Evolutionary conservation across 768 basidiomycete species (phyloP).

Genomic region (Terana coerulea): DNA sequence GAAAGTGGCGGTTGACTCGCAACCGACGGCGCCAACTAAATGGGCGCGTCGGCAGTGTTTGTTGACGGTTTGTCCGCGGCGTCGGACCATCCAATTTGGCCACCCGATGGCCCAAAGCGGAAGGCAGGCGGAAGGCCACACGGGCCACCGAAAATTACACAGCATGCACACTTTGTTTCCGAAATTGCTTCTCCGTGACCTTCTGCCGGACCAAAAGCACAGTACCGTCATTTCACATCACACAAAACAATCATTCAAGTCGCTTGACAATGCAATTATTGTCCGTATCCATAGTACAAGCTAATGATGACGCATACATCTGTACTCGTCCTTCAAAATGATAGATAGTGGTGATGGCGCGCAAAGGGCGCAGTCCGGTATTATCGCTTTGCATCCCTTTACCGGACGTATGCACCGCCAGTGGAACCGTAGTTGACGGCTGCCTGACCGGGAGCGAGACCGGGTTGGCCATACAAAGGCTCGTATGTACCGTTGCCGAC

Average conservation of each 20-base stretch:
- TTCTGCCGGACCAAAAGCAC: too few species aligned
- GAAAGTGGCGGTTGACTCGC: neutral
- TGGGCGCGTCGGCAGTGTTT: slow-evolving; percentile 15
- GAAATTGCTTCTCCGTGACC: too few species aligned
- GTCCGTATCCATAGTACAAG: too few species aligned
- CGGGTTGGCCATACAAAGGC: slow-evolving; percentile 20
- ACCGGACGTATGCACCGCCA: slow-evolving; percentile 23
- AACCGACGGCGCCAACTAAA: slow-evolving; percentile 6
- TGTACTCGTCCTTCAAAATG: too few species aligned
- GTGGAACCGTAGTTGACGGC: slow-evolving; percentile 28
- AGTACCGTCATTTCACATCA: too few species aligned
- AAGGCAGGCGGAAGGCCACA: neutral
- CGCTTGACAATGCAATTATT: too few species aligned
- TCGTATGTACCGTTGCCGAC: slow-evolving; percentile 30
- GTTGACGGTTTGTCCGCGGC: neutral
- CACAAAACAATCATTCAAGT: too few species aligned
- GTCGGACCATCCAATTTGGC: slow-evolving; percentile 7
- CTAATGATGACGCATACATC: too few species aligned
- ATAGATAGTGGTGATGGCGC: too few species aligned
- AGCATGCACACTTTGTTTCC: too few species aligned
- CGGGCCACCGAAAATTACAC: neutral
- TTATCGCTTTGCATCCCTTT: too few species aligned
- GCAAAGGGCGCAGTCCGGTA: too few species aligned
- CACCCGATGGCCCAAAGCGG: neutral
- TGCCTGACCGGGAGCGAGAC: slow-evolving; percentile 14